phyloP scores from a whole-genome alignment of 2,329 filamentous ascomycete species.

The Salinomyces thailandicus region DNA sequence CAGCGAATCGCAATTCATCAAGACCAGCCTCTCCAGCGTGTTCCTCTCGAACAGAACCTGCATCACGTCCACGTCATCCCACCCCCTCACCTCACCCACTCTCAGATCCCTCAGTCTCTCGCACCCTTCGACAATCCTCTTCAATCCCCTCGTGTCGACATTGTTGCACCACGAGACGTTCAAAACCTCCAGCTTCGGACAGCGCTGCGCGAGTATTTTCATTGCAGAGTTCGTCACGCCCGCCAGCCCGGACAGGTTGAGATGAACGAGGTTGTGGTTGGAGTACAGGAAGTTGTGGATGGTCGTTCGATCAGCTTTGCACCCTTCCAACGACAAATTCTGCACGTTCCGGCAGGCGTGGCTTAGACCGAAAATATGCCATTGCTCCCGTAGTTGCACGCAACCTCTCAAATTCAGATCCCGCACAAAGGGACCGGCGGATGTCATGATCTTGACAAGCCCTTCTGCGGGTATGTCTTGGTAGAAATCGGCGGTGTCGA shows the following conservation, averaged over 20 bases:
- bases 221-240: conserved; percentile 75
- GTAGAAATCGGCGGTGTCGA: conserved; percentile 74
- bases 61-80: conserved; percentile 63
- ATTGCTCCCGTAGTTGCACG: conserved; percentile 75
- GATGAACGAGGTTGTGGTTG: conserved; percentile 67
- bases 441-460: conserved; percentile 71
- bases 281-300: conserved; percentile 70
- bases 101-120: conserved; percentile 65
- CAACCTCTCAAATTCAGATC: conserved; percentile 87
- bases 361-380: conserved; percentile 65
- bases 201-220: conserved; percentile 73
- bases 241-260: conserved; percentile 75
- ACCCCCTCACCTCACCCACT: conserved; percentile 70
- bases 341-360: conserved; percentile 78
- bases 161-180: conserved; percentile 92
- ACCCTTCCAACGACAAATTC: conserved; percentile 81
- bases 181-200: conserved; percentile 68
- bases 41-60: conserved; percentile 68
- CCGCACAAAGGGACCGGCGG: conserved; percentile 80
- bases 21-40: conserved; percentile 66
- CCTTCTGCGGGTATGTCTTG: conserved; percentile 74
- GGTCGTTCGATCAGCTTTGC: conserved; percentile 66
- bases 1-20: conserved; percentile 70
- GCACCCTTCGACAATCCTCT: conserved; percentile 62
- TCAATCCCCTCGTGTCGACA: conserved; percentile 67